Conservation (phyloP, 352 stramenopile genomes). For the Plasmopara halstedii region DNA sequence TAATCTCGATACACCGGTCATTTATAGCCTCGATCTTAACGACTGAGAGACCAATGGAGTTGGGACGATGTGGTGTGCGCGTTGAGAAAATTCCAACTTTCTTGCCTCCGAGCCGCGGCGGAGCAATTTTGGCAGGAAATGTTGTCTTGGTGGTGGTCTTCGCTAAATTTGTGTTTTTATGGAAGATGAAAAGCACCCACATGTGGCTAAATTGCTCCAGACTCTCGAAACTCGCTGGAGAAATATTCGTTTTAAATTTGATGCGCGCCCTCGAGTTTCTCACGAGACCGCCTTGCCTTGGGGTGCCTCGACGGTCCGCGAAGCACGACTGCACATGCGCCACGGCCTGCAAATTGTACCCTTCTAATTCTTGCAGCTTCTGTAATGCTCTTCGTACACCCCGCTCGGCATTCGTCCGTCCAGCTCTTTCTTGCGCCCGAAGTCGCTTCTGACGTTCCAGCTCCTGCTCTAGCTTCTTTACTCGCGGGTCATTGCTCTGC, state of each 20-base stretch:
- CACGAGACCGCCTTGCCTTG: conserved; percentile 72
- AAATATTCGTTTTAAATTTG: conserved; percentile 67
- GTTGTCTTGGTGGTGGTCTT: conserved; percentile 48
- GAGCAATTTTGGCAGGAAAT: conserved; percentile 76
- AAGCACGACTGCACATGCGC: conserved; percentile 80
- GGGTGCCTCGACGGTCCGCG: conserved; percentile 76
- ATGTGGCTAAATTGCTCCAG: conserved; percentile 84
- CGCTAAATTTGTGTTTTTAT: conserved; percentile 85
- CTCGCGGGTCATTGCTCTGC: conserved; percentile 23
- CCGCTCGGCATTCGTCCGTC: conserved; percentile 64
- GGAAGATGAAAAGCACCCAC: conserved; percentile 89
- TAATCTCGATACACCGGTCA: conserved; percentile 81
- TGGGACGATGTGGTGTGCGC: conserved; percentile 93
- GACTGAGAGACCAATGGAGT: conserved; percentile 90
- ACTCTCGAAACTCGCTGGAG: conserved; percentile 62
- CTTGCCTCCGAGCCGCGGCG: conserved; percentile 58
- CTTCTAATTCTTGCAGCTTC: conserved; percentile 41
- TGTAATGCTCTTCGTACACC: conserved; percentile 62
- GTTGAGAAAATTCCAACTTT: conserved; percentile 95
- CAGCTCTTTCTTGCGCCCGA: conserved; percentile 59
- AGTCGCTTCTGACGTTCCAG: conserved; percentile 65
- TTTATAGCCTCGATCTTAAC: conserved; percentile 87
- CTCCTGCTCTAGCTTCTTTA: conserved; percentile 47
- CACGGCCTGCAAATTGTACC: conserved; percentile 69
- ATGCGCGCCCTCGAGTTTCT: conserved; percentile 57